A percentile compares a stretch with the other conserved stretches of the same genome.
phyloP scores from a whole-genome alignment of 768 basidiomycete species.

The Pluteus cervinus region DNA sequence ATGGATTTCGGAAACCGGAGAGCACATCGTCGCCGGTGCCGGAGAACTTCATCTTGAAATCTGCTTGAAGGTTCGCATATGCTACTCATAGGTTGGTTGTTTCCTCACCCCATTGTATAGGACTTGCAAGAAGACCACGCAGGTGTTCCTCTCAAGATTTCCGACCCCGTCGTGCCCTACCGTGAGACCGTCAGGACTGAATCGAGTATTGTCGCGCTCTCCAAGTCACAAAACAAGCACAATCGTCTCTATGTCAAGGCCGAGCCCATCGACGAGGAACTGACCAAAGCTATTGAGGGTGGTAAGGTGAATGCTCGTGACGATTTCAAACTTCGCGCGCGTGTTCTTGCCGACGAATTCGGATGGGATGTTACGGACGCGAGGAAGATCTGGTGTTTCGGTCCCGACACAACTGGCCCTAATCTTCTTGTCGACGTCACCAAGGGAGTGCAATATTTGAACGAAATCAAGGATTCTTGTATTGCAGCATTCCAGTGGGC shows the following conservation, averaged over 20 bases:
- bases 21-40: constrained; percentile 98
- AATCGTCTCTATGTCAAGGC: constrained; percentile 97
- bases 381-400: constrained; percentile 99
- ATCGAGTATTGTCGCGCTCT: constrained; percentile 92
- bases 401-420: constrained; percentile 95
- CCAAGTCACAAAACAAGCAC: constrained; percentile 99
- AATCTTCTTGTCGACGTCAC: constrained; percentile 97
- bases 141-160: constrained; percentile 97
- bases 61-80: constrained; percentile 78
- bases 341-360: constrained; percentile 90
- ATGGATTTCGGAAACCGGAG: constrained; percentile 86
- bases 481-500: constrained; percentile 99
- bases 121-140: constrained; percentile 99
- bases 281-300: constrained; percentile 85
- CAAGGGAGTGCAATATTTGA: constrained; percentile 98
- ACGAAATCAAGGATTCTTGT: constrained; percentile 99
- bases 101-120: constrained; percentile 29
- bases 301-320: constrained; percentile 88
- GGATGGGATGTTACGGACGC: constrained; percentile 99
- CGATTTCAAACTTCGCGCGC: constrained; percentile 96
- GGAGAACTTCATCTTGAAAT: constrained; percentile 99
- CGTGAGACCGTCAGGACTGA: constrained; percentile 96
- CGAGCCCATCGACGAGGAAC: constrained; percentile 88
- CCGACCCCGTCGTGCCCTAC: constrained; percentile 96
- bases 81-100: background rate